A percentile compares a stretch with the other conserved stretches of the same genome.
Evolutionary conservation across 2,329 filamentous ascomycete species (phyloP).

Genomic region (Xylariales sp.): DNA sequence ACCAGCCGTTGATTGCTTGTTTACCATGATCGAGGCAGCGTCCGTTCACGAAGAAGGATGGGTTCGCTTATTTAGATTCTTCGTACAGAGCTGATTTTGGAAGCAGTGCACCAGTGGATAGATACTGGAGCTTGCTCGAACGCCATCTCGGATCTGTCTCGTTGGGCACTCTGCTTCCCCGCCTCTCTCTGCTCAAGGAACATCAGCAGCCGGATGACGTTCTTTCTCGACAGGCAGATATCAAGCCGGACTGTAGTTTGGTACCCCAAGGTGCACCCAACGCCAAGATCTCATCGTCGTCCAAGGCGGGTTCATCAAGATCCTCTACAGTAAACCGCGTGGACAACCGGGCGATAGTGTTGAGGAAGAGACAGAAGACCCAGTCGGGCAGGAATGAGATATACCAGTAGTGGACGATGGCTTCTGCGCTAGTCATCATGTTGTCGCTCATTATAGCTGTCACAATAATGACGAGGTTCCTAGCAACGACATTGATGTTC

Average conservation of each 20-base stretch:
- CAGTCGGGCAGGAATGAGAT: background rate
- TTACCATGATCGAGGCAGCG: background rate
- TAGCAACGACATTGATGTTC: background rate
- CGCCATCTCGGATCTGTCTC: no score
- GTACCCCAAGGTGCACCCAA: background rate
- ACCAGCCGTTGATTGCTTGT: background rate
- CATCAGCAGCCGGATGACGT: no score
- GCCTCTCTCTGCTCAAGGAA: no score
- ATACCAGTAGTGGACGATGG: background rate
- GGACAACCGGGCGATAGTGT: background rate
- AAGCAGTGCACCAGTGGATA: background rate
- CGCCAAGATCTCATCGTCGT: no score
- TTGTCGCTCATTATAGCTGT: background rate
- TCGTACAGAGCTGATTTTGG: background rate
- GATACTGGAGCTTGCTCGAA: background rate
- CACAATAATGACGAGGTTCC: background rate
- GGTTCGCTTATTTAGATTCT: background rate
- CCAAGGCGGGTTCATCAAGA: no score
- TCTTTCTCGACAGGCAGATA: no score
- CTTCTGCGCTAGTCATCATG: background rate
- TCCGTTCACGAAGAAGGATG: background rate
- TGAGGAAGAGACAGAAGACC: background rate
- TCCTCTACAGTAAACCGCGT: no score
- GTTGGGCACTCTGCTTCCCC: no score
- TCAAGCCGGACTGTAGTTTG: no score